Evolutionary conservation across 2,329 filamentous ascomycete genomes (phyloP), one percentile per base, ranked within the genome.

Genomic region (Paramyrothecium sp.): DNA sequence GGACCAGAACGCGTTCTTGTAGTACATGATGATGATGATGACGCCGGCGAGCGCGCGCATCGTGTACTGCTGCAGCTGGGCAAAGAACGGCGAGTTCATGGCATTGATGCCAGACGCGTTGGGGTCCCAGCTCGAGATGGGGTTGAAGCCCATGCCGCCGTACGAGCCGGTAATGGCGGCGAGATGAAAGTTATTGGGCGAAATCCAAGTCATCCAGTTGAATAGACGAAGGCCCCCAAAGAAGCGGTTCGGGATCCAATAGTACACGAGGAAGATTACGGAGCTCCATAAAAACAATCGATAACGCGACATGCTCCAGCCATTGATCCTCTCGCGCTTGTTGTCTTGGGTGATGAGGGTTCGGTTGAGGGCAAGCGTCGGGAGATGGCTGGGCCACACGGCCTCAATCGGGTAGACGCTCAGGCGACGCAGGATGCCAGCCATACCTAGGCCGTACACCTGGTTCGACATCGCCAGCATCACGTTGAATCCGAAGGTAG

Each of bases 201-300:
- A 69, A 54, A 85, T 84, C 81, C 81, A 85, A 0, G 79, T 78
- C 58, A 84, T 76, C 80, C 81, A 85, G 67, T 75, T 81, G 66
- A 85, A 84, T 30, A 73, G 67, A 4, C 51, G 51, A 4, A 53
- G 7, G 16, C 51, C 79, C 7, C 68, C 70, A 62, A 82, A 83
- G 41, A 83, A 68, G 60, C 75, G 81, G 56, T 77, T 74, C 1
- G 81, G 81, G 53, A 84, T 75, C 79, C 79, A 83, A 64, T 80
- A 83, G 66, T 78, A 83, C 16, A 80, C 58, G 53, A 53, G 17
- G 51, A 82, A 83, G 75, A 81, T 81, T 60, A 68, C 69, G 4
- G 51, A 34, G 19, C 26, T 38, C 51, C 26, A 53, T 16, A 75
- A 61, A 65, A 83, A 83, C 67, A 81, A 80, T 44, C 67, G 73